Evolutionary conservation across 2,329 filamentous ascomycete genomes (phyloP).

Genomic region (Diaporthe sp.): DNA sequence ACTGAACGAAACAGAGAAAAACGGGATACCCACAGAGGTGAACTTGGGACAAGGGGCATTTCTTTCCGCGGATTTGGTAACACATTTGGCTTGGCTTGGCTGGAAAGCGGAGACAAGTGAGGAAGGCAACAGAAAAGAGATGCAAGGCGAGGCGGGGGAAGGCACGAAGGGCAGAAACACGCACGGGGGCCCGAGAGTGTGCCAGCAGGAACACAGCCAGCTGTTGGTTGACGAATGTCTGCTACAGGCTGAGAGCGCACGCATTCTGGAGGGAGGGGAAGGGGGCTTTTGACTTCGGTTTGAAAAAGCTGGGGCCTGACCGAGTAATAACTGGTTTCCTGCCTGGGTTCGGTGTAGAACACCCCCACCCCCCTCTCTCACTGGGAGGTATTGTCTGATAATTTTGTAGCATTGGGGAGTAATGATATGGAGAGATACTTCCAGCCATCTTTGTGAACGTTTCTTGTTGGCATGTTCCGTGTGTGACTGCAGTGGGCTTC

Average conservation of each 20-base stretch:
- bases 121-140: not conserved
- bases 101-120: conserved; percentile 15
- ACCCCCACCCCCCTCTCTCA: not conserved
- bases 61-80: not conserved
- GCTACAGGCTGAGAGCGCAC: not conserved
- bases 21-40: conserved; percentile 22
- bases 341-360: not conserved
- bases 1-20: not conserved
- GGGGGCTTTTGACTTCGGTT: not conserved
- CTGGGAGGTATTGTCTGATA: conserved; percentile 18
- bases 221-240: conserved; percentile 15
- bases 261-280: not conserved
- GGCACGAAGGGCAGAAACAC: not conserved
- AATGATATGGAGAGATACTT: conserved; percentile 6
- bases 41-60: not conserved
- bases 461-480: not conserved
- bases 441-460: not conserved
- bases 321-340: not conserved
- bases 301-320: conserved; percentile 13
- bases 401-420: conserved; percentile 25
- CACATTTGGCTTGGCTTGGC: conserved; percentile 17
- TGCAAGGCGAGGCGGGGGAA: not conserved
- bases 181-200: not conserved
- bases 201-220: not conserved
- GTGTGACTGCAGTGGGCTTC: not conserved